These are phyloP conservation scores for Paracorniculantispora psalliotae DNA, from an alignment of 2,329 filamentous ascomycete species.

Conservation along the genomic window DNA sequence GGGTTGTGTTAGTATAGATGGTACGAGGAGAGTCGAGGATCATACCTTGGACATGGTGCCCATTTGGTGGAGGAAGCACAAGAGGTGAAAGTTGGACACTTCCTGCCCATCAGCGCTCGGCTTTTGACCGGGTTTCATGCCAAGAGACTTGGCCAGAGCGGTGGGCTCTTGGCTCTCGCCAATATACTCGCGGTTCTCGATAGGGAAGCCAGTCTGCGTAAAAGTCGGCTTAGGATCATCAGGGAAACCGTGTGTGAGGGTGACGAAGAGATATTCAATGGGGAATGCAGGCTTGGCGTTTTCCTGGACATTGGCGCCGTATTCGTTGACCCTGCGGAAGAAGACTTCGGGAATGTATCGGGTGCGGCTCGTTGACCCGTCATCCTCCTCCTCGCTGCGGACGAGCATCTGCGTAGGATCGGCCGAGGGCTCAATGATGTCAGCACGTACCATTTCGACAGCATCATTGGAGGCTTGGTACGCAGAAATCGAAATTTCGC, in stretches of 20 bases:
- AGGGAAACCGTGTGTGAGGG: constrained; percentile 93
- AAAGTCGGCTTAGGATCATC: constrained; percentile 74
- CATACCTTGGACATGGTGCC: constrained; percentile 79
- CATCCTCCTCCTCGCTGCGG: constrained; percentile 82
- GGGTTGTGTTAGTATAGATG: constrained; percentile 15
- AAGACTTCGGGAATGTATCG: constrained; percentile 97
- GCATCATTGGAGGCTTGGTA: constrained; percentile 95
- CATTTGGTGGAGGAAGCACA: constrained; percentile 80
- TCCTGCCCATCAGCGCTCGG: constrained; percentile 58
- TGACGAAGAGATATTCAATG: constrained; percentile 93
- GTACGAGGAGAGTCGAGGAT: constrained; percentile 14
- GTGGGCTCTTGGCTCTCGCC: constrained; percentile 80
- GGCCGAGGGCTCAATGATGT: constrained; percentile 91
- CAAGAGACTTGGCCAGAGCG: constrained; percentile 62
- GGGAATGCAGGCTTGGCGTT: constrained; percentile 96
- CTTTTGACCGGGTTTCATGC: constrained; percentile 55
- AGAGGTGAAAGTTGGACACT: constrained; percentile 88
- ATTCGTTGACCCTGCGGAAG: constrained; percentile 92
- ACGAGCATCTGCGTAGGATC: constrained; percentile 94
- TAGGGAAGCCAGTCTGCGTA: constrained; percentile 68
- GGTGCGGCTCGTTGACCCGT: constrained; percentile 60
- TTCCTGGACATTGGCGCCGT: constrained; percentile 92
- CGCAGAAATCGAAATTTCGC: constrained; percentile 80
- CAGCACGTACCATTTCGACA: constrained; percentile 93
- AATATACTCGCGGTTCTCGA: constrained; percentile 85